Conservation (phyloP, 2,329 filamentous ascomycete species). For the Cadophora luteo-olivacea region DNA sequence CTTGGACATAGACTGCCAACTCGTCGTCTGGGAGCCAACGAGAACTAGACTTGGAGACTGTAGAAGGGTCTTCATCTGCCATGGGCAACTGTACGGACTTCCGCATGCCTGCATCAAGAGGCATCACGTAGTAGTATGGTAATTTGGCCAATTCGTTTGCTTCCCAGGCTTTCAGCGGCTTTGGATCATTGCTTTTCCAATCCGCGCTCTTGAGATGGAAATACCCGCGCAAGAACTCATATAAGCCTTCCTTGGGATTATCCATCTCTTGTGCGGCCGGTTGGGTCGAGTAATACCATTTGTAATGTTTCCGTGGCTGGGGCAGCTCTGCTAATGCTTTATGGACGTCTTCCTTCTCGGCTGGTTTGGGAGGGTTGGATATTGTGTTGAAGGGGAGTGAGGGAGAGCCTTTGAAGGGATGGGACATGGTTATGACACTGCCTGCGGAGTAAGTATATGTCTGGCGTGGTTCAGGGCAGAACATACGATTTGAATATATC, state of each 20-base stretch:
- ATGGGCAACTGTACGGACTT: slow-evolving; percentile 62
- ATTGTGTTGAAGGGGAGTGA: slow-evolving; percentile 55
- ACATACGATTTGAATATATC: slow-evolving; percentile 65
- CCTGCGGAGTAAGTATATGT: neutral
- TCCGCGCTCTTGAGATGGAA: slow-evolving; percentile 71
- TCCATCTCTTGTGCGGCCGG: slow-evolving; percentile 55
- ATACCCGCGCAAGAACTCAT: slow-evolving; percentile 69
- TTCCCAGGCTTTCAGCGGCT: slow-evolving; percentile 60
- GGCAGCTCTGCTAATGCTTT: slow-evolving; percentile 58
- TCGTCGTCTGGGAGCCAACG: slow-evolving; percentile 65
- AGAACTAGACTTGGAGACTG: slow-evolving; percentile 46
- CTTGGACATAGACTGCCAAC: slow-evolving; percentile 63
- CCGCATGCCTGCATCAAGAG: slow-evolving; percentile 62
- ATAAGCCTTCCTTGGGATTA: slow-evolving; percentile 57
- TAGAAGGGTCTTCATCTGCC: slow-evolving; percentile 53
- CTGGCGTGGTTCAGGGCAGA: neutral
- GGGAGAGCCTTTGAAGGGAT: slow-evolving; percentile 64
- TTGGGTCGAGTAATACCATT: slow-evolving; percentile 66
- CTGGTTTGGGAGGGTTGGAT: slow-evolving; percentile 38
- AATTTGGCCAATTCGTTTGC: slow-evolving; percentile 63
- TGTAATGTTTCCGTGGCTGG: slow-evolving; percentile 72
- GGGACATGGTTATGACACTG: slow-evolving; percentile 65
- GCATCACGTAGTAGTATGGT: slow-evolving; percentile 75
- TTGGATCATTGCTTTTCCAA: slow-evolving; percentile 61
- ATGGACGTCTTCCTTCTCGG: slow-evolving; percentile 55